Evolutionary conservation across 768 basidiomycete genomes (phyloP), one percentile per base, ranked within the genome.

Genomic region (Solioccasus polychromus): DNA sequence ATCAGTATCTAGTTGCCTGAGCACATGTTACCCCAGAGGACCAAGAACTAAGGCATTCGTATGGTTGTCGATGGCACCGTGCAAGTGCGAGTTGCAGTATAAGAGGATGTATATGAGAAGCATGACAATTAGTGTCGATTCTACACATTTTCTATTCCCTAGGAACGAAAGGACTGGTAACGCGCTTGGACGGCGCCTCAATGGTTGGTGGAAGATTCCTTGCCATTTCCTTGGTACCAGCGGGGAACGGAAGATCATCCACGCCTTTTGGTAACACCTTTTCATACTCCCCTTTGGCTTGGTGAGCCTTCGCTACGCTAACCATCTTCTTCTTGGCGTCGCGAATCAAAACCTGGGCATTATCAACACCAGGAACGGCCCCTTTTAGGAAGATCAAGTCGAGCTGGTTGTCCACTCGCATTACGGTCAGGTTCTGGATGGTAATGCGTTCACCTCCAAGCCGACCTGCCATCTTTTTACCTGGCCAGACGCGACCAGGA

Each of bases 391-490:
- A 98, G 45, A 99, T 74, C 42, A 97, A 79, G 68, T 98, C 85
- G 38, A 96, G 80, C 12, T 72, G 70, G 18, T 80, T 80, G 71
- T 99, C 96, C 48, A 99, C 78, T 18, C 92, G 87, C 44, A 93
- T 78, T 34, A 98, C 91, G 1, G 84, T 67, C 20, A 98, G 81
- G 62, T 97, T 98, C 60, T 95, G 92, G 12, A 77, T 75, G 8
- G 95, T 98, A 8, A 79, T 78, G 31, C 84, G 83, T 51, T 80
- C 75, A 45, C 83, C 86, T 39, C 96, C 96, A 75, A 97, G 83
- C 19, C 84, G 85, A 26, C 96, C 96, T 9, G 95, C 83, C 95
- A 96, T 97, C 74, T 97, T 98, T 72, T 93, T 96, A 29, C 96
- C 96, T 4, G 96, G 96, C 71, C 89, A 92, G 5, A 97, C 77